Base-by-base conservation (phyloP, 805 yeast species). In the Wickerhamiella parazyma region DNA sequence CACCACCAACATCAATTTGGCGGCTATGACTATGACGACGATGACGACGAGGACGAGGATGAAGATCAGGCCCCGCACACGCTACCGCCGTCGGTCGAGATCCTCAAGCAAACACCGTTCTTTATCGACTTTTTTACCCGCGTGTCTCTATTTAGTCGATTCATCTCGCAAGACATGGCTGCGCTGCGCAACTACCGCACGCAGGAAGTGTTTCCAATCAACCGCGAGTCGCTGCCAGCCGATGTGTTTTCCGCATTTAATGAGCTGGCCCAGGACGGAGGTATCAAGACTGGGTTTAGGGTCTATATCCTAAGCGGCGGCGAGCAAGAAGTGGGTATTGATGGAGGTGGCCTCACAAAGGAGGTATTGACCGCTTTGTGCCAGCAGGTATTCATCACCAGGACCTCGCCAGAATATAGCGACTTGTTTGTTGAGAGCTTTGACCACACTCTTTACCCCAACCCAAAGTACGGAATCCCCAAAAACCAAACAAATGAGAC, bases 271-370 rank as follows among this genome's bases (percentile, higher is more conserved):
- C 54, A 65, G 1, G 62, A 63, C 3, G 22, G 21, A 2, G 42
- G 42, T 10, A 72, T 87, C 57, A 85, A 81, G 53, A 56, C 69
- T 7, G 68, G 66, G 28, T 59, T 87, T 8, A 64, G 72, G 1
- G 85, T 91, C 1, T 69, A 70, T 12, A 86, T 91, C 55, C 65
- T 66, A 29, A 81, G 83, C 53, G 72, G 80, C 61, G 94, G 87
- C 1, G 65, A 64, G 12, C 72, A 66, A 28, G 97, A 89, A 57
- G 85, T 78, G 0, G 98, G 98, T 1, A 80, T 89, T 35, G 98
- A 89, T 59, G 98, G 98, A 6, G 98, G 97, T 10, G 98, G 98
- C 1, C 66, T 89, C 19, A 87, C 96, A 0, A 87, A 89, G 58
- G 98, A 89, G 55, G 76, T 91, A 49, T 63, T 89, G 44, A 85